Evolutionary conservation across 2,329 filamentous ascomycete species (phyloP).

Genomic region (Fusarium sororula): DNA sequence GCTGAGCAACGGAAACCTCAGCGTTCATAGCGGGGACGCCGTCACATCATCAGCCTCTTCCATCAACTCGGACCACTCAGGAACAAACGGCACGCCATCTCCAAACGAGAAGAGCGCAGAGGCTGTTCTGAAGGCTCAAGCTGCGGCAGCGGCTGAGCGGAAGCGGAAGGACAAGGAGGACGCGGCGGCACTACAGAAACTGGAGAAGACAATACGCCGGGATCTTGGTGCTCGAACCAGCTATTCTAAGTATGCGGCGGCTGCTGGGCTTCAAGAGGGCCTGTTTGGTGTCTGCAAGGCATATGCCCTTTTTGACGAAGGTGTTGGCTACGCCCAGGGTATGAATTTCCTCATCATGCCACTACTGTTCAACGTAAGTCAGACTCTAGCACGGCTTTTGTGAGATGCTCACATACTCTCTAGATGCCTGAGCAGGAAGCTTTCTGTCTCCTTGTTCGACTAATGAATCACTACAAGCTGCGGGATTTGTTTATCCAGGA

Average conservation of each 20-base stretch:
- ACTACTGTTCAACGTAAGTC: constrained; percentile 84
- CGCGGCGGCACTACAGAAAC: constrained; percentile 74
- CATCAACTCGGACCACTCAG: constrained; percentile 79
- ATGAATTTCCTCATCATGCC: constrained; percentile 99
- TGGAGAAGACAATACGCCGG: constrained; percentile 91
- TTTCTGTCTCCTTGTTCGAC: constrained; percentile 87
- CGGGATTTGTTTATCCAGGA: constrained; percentile 94
- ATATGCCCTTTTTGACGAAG: constrained; percentile 94
- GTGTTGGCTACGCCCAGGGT: constrained; percentile 94
- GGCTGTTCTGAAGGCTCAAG: constrained; percentile 71
- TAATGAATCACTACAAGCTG: constrained; percentile 97
- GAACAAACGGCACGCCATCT: constrained; percentile 63
- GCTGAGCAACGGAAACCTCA: constrained; percentile 63
- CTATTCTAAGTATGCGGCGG: constrained; percentile 94
- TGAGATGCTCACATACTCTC: constrained; percentile 10
- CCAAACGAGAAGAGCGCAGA: constrained; percentile 72
- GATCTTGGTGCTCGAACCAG: constrained; percentile 93
- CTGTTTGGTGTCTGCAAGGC: constrained; percentile 97
- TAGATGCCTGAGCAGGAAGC: constrained; percentile 97
- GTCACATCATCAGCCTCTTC: constrained; percentile 84
- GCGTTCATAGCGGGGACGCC: constrained; percentile 69
- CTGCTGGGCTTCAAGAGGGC: constrained; percentile 89
- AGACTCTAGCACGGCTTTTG: too few species aligned
- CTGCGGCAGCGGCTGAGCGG: constrained; percentile 70
- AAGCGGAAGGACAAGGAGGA: constrained; percentile 85